Evolutionary conservation across 306 rosid genomes (phyloP), one percentile per base, ranked within the genome.

Genomic region (Cicer bijugum): DNA sequence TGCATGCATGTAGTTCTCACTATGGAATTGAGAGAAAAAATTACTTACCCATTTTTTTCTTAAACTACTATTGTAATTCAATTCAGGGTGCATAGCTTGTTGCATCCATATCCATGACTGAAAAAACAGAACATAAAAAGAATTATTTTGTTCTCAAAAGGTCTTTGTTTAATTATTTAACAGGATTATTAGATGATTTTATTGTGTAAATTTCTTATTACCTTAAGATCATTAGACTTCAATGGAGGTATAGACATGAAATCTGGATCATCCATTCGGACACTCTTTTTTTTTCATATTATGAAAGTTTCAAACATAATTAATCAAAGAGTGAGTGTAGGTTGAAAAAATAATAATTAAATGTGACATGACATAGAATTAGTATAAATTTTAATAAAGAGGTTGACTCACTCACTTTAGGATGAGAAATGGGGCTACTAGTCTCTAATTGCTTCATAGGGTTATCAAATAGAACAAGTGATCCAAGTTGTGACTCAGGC

Each of bases 21-120:
- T 12, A 4, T 38, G 15, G 38, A 8, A 12, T 14, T 65, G 37
- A 60, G 40, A n/a, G 52, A 59, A 33, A 42, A 69, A 38, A 62
- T 44, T 9, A 74, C 88, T 1, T 70, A 91, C 97, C 99, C 97
- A 91, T 90, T 88, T 91, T 87, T 89, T 95, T 50, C 81, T 38
- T 79, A 90, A 88, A 84, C 82, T 82, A 80, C 93, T 71, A 74
- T 80, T 88, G 90, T 91, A 95, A 79, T 95, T 91, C 80, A 95
- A 68, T 75, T 95, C 97, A 12, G 99, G 99, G 75, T 95, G 99
- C 97, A 95, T 95, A 0, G 99, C 99, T 88, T 91, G 99, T 61
- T 95, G 99, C 96, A 90, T 91, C 93, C 97, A 86, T 84, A 95
- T 86, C 92, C 92, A 91, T 10, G 99, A 91, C 97, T 95, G 85